Percentiles rank a stretch among this genome's conserved stretches.
phyloP scores from a whole-genome alignment of 345 rosid genomes.

The Anastatica hierochuntica region DNA sequence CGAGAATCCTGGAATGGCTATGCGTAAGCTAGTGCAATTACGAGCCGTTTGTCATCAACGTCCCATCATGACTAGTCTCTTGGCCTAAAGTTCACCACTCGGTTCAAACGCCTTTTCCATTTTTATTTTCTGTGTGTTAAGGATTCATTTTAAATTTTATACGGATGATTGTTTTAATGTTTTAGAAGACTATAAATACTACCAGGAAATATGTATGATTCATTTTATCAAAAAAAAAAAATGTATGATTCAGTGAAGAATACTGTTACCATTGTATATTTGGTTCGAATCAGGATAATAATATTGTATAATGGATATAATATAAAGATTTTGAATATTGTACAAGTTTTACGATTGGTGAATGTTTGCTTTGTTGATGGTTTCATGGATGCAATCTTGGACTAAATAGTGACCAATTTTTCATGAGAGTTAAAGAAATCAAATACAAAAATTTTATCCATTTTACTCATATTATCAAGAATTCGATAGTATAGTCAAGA shows the following conservation, averaged over 20 bases:
- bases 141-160: not conserved
- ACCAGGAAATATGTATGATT: too few species aligned
- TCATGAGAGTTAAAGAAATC: too few species aligned
- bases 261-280: slow-evolving; percentile 3
- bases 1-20: slow-evolving; percentile 31
- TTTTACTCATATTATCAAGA: too few species aligned
- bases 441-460: too few species aligned
- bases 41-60: slow-evolving; percentile 32
- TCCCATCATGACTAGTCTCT: slow-evolving; percentile 16
- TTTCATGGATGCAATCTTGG: too few species aligned
- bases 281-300: not conserved
- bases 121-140: not conserved
- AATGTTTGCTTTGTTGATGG: too few species aligned
- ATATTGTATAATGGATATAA: too few species aligned
- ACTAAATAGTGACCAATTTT: too few species aligned
- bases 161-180: not conserved
- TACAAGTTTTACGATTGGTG: too few species aligned
- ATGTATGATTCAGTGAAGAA: not conserved
- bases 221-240: too few species aligned
- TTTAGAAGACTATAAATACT: not conserved
- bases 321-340: not conserved
- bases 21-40: slow-evolving; percentile 30
- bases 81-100: not conserved
- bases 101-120: not conserved
- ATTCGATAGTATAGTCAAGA: too few species aligned